Evolutionary conservation across 2,329 filamentous ascomycete genomes (phyloP).

Genomic region (Epicoccum nigrum): DNA sequence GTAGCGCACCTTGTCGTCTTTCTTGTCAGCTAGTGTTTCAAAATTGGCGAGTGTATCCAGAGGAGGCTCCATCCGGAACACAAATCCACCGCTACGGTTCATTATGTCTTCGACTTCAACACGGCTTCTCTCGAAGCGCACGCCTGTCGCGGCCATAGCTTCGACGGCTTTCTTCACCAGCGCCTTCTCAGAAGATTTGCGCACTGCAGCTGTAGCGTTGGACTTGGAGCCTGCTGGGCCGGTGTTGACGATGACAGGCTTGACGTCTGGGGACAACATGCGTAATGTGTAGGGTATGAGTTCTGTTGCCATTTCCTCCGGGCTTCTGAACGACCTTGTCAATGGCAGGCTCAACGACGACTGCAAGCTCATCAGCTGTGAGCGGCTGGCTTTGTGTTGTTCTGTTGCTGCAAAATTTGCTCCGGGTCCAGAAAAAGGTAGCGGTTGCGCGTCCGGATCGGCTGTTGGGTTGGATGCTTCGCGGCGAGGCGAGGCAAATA

Average conservation of each 20-base stretch:
- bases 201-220: constrained; percentile 76
- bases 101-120: constrained; percentile 70
- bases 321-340: constrained; percentile 77
- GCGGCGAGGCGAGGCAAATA: constrained; percentile 73
- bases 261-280: constrained; percentile 87
- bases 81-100: constrained; percentile 65
- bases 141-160: constrained; percentile 81
- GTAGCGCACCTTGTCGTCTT: constrained; percentile 79
- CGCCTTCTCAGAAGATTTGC: constrained; percentile 80
- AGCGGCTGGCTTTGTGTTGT: constrained; percentile 76
- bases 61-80: constrained; percentile 92
- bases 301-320: constrained; percentile 78
- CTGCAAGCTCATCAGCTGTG: constrained; percentile 75
- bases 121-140: constrained; percentile 79
- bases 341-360: constrained; percentile 73
- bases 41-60: constrained; percentile 82
- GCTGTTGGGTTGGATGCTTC: constrained; percentile 51
- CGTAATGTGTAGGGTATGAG: constrained; percentile 83
- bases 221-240: constrained; percentile 47
- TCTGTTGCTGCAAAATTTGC: constrained; percentile 85
- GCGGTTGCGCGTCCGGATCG: constrained; percentile 52
- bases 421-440: constrained; percentile 80
- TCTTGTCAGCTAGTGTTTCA: constrained; percentile 66
- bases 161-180: constrained; percentile 82
- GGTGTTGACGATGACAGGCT: constrained; percentile 83